Evolutionary conservation across 371 early-diverging fungal genomes (phyloP).

Genomic region (Catenaria anguillulae): DNA sequence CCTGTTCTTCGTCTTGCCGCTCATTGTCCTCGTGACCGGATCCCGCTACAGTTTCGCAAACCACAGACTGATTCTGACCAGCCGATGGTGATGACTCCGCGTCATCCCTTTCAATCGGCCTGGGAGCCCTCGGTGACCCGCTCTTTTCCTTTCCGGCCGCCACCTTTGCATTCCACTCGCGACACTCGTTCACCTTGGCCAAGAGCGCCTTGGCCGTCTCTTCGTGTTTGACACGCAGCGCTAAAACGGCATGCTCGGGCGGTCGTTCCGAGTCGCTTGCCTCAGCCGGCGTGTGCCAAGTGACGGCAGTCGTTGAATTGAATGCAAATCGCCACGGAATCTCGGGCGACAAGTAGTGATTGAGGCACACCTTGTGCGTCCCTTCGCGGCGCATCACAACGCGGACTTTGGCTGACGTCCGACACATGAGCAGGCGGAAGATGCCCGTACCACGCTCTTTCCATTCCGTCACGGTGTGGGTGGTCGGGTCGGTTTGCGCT

Average conservation of each 20-base stretch:
- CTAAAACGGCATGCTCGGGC: too few species aligned
- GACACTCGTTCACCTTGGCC: slow-evolving; percentile 50
- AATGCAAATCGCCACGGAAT: too few species aligned
- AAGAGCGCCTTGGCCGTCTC: slow-evolving; percentile 40
- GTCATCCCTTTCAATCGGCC: neutral
- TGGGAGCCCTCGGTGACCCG: neutral
- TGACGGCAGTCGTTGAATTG: too few species aligned
- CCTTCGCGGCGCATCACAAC: slow-evolving; percentile 95
- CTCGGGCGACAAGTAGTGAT: slow-evolving; percentile 39
- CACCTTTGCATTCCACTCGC: slow-evolving; percentile 16
- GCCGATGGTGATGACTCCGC: too few species aligned
- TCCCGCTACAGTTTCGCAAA: too few species aligned
- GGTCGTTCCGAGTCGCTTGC: too few species aligned
- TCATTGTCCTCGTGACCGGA: too few species aligned
- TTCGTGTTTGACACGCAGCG: too few species aligned
- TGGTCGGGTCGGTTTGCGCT: slow-evolving; percentile 92
- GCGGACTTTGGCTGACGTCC: slow-evolving; percentile 69
- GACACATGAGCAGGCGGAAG: slow-evolving; percentile 84
- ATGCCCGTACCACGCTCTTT: slow-evolving; percentile 98
- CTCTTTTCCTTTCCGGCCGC: neutral
- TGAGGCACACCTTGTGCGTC: slow-evolving; percentile 95
- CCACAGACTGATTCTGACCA: too few species aligned
- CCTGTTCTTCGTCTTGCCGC: neutral
- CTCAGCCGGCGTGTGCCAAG: too few species aligned
- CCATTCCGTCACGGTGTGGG: slow-evolving; percentile 63